Base-by-base conservation (phyloP, 192 early-diverging fungal genomes). In the Coemansia sp. region DNA sequence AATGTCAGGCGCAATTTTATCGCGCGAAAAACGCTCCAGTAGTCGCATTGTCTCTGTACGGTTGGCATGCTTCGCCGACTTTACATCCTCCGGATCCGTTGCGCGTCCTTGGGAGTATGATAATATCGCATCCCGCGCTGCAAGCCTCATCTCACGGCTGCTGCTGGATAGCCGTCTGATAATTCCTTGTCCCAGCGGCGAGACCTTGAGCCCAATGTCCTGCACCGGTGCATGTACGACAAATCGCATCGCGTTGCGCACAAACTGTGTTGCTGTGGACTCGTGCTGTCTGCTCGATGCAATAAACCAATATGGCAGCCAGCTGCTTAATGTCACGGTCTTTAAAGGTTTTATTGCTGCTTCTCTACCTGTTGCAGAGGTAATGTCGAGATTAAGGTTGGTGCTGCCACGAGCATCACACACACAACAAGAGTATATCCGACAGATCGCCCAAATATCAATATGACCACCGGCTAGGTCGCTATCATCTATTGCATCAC, bases 271-370 rank as follows among this genome's bases (percentile, higher is more conserved):
- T 6, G 71, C 67, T 1, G 68, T 65, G 0, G 47, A 47, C 9
- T 73, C 65, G 30, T 60, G 49, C 32, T 69, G 71, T 16, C 65
- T 62, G 55, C 60, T 69, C 5, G 68, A 67, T 10, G 71, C 75
- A 41, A 82, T 73, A 56, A 82, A 82, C 80, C 80, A 82, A 56
- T 70, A 77, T 0, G 80, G 65, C 30, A 82, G 49, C 80, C 80
- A 82, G 41, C 59, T 58, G 31, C 80, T 76, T 23, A 82, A 58
- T 22, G 74, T 63, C 18, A 72, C 66, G 1, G 21, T 18, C 49
- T 16, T 22, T 16, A 32, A 30, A n/a, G 28, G 16, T 8, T 27
- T 31, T 38, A n/a, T 31, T 57, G 7, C 30, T 21, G 9, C 1
- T 41, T 30, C 56, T 57, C 3, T 10, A 31, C 2, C 56, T 38